Evolutionary conservation across 441 rosid species (phyloP).

Genomic region (Populus hybrid): DNA sequence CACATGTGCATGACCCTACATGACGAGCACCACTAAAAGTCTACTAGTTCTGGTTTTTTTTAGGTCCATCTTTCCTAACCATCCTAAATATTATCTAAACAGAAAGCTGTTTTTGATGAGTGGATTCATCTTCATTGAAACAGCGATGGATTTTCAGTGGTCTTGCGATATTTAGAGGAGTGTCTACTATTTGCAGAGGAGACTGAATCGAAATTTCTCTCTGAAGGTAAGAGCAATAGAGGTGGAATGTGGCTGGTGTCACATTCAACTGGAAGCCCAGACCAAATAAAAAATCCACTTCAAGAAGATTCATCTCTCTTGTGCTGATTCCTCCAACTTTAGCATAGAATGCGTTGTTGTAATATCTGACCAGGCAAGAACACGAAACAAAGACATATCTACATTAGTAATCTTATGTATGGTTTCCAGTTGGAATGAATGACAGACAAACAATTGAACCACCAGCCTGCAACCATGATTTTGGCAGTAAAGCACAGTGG

Average conservation of each 20-base stretch:
- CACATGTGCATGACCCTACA: conserved; percentile 12
- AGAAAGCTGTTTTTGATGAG: conserved; percentile 55
- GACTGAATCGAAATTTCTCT: conserved; percentile 50
- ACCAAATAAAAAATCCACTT: conserved; percentile 80
- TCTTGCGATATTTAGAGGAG: conserved; percentile 22
- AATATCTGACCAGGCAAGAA: conserved; percentile 42
- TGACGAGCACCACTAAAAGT: background rate
- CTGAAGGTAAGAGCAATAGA: conserved; percentile 56
- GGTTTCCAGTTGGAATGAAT: background rate
- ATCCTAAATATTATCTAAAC: conserved; percentile 19
- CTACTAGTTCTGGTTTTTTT: background rate
- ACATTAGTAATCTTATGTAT: background rate
- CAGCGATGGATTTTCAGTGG: conserved; percentile 26
- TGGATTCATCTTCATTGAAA: conserved; percentile 51
- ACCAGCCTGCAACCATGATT: conserved; percentile 13
- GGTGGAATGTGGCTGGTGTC: conserved; percentile 55
- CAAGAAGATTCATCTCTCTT: conserved; percentile 81
- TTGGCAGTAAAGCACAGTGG: conserved; percentile 8
- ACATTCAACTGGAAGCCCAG: conserved; percentile 75
- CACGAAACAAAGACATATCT: background rate
- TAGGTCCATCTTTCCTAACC: background rate
- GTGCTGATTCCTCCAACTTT: conserved; percentile 85
- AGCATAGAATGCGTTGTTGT: conserved; percentile 79
- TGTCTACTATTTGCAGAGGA: conserved; percentile 19
- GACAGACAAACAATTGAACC: conserved; percentile 13